A percentile compares a stretch with the other conserved stretches of the same genome.
These are phyloP conservation scores for Fusarium coicis DNA, from an alignment of 2,329 filamentous ascomycete species.

Conservation along the genomic window DNA sequence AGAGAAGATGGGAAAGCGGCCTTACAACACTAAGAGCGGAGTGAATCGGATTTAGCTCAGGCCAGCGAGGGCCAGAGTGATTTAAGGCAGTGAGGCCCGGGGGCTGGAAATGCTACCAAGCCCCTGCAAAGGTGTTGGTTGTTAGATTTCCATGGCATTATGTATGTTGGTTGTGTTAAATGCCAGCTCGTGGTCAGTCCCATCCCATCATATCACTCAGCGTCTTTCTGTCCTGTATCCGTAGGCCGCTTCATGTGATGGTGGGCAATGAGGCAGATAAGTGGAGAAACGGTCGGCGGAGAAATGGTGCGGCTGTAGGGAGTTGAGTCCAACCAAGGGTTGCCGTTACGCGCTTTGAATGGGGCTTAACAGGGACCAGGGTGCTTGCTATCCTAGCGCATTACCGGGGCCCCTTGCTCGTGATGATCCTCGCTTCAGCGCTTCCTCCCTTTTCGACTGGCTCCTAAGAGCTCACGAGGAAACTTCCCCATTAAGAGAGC, in stretches of 20 bases:
- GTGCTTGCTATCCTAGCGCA: neutral
- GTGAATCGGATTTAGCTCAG: slow-evolving; percentile 1
- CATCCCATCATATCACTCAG: neutral
- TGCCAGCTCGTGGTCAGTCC: neutral
- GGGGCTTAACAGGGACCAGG: slow-evolving; percentile 4
- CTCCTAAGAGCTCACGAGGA: neutral
- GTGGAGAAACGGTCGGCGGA: neutral
- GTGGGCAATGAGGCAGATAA: neutral
- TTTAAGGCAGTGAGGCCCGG: slow-evolving; percentile 4
- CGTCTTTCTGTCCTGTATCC: neutral
- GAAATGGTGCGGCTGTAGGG: slow-evolving; percentile 4
- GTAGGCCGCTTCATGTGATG: neutral
- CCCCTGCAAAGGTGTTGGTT: neutral
- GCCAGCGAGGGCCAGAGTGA: neutral
- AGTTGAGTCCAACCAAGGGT: slow-evolving; percentile 5
- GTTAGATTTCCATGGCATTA: neutral
- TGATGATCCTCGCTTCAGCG: slow-evolving; percentile 4
- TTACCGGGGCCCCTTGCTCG: neutral
- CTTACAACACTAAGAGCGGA: slow-evolving; percentile 1
- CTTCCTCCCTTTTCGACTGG: slow-evolving; percentile 6
- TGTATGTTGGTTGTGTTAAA: slow-evolving; percentile 7
- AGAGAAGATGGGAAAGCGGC: slow-evolving; percentile 2
- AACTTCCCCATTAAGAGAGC: neutral
- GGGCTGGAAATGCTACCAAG: neutral
- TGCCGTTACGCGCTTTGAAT: slow-evolving; percentile 6